Conservation (phyloP, 805 yeast genomes). For the Nakazawaea siamensis region DNA sequence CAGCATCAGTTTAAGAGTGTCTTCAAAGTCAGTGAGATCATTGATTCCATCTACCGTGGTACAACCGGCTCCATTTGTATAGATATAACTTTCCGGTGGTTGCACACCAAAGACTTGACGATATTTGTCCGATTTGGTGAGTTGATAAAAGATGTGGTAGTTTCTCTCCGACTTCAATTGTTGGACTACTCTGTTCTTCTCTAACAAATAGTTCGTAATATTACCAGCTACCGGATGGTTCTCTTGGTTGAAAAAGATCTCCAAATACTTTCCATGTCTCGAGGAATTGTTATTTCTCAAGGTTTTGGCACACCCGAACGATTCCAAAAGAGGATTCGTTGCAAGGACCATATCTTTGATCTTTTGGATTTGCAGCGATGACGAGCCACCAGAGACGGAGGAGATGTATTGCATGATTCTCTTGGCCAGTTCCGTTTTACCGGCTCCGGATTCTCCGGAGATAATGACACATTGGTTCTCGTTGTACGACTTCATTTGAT, state of each 20-base stretch:
- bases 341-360: constrained; percentile 98
- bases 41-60: constrained; percentile 81
- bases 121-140: constrained; percentile 78
- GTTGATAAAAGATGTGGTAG: constrained; percentile 95
- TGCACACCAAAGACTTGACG: constrained; percentile 85
- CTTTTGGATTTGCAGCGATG: constrained; percentile 64
- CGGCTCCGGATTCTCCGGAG: constrained; percentile 97
- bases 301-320: constrained; percentile 92
- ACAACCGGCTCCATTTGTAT: constrained; percentile 83
- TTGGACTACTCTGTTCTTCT: constrained; percentile 94
- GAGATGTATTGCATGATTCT: constrained; percentile 96
- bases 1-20: constrained; percentile 79
- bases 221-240: constrained; percentile 93
- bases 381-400: constrained; percentile 66
- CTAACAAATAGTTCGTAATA: constrained; percentile 89
- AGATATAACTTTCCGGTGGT: constrained; percentile 85
- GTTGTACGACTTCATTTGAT: constrained; percentile 86
- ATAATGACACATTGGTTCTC: constrained; percentile 97
- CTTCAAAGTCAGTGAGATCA: constrained; percentile 71
- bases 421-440: constrained; percentile 97
- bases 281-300: constrained; percentile 84
- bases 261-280: constrained; percentile 89
- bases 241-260: constrained; percentile 73
- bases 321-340: constrained; percentile 85
- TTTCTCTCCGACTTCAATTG: constrained; percentile 90